Evolutionary conservation across 139 green algal genomes (phyloP).

Genomic region (Closterium sp.): DNA sequence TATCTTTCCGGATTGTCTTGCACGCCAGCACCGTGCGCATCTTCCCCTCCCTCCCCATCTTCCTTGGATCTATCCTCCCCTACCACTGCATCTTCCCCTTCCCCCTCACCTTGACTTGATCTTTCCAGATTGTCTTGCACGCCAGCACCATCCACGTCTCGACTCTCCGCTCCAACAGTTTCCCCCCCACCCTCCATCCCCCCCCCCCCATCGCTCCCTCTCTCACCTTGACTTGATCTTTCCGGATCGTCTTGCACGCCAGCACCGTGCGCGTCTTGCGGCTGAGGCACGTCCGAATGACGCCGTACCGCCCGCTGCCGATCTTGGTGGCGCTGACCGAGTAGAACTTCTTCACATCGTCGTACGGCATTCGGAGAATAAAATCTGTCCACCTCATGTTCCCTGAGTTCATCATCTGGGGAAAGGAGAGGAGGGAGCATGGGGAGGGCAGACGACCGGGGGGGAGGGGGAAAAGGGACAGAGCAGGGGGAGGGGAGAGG

Average conservation of each 20-base stretch:
- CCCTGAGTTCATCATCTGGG: not conserved
- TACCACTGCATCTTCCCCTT: no score
- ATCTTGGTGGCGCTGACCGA: constrained; percentile 7
- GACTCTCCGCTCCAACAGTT: no score
- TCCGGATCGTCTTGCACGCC: constrained; percentile 1
- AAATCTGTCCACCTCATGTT: not conserved
- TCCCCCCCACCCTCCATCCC: not conserved
- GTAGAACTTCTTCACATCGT: constrained; percentile 1
- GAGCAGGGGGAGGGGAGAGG: no score
- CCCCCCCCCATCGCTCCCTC: not conserved
- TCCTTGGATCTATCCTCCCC: no score
- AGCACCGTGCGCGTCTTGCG: not conserved
- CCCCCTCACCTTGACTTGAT: not conserved
- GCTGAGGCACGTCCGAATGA: not conserved
- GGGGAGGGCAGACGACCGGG: no score
- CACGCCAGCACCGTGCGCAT: not conserved
- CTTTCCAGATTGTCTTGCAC: not conserved
- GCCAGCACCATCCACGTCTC: not conserved
- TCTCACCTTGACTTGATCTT: constrained; percentile 7
- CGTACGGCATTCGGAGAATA: not conserved
- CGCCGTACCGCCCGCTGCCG: constrained; percentile 7
- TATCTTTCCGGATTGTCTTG: not conserved
- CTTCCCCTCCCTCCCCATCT: no score
- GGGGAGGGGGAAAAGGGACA: no score
- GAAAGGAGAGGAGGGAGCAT: not conserved